Evolutionary conservation across 2,329 filamentous ascomycete genomes (phyloP).

Genomic region (Stenocarpella maydis): DNA sequence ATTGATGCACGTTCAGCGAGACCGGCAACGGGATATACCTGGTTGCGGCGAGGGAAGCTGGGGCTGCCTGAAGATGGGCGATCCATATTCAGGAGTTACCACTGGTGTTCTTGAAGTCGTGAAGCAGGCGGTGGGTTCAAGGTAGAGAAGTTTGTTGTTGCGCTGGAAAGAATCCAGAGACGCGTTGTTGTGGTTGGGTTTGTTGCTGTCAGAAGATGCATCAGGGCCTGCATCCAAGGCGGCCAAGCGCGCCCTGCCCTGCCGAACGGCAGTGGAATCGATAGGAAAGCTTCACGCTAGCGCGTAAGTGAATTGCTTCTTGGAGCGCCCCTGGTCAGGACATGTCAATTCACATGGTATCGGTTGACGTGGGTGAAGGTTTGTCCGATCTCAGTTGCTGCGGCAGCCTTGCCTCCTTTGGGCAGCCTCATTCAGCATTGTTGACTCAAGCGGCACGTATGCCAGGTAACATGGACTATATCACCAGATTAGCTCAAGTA

Average conservation of each 20-base stretch:
- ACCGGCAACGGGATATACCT: neutral
- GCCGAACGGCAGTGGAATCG: neutral
- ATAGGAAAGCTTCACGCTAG: neutral
- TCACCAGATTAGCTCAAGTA: too few species aligned
- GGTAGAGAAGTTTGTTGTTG: neutral
- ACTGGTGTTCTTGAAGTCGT: too few species aligned
- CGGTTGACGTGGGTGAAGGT: neutral
- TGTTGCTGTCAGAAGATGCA: neutral
- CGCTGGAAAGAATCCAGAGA: neutral
- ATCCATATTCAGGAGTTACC: too few species aligned
- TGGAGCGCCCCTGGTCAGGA: neutral
- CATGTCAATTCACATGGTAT: neutral
- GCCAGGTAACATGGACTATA: too few species aligned
- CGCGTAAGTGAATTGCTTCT: neutral
- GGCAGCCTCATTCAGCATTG: neutral
- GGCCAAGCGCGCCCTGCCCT: neutral
- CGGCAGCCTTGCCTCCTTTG: neutral
- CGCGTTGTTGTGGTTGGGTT: neutral
- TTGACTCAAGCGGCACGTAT: too few species aligned
- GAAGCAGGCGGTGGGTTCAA: neutral
- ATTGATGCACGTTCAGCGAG: neutral
- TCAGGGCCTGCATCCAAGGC: neutral
- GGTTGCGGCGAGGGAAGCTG: neutral
- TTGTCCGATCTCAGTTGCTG: neutral
- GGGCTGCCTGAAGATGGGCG: neutral